Conservation (phyloP, 2,329 filamentous ascomycete species). For the Aspergillus aculeatinus region DNA sequence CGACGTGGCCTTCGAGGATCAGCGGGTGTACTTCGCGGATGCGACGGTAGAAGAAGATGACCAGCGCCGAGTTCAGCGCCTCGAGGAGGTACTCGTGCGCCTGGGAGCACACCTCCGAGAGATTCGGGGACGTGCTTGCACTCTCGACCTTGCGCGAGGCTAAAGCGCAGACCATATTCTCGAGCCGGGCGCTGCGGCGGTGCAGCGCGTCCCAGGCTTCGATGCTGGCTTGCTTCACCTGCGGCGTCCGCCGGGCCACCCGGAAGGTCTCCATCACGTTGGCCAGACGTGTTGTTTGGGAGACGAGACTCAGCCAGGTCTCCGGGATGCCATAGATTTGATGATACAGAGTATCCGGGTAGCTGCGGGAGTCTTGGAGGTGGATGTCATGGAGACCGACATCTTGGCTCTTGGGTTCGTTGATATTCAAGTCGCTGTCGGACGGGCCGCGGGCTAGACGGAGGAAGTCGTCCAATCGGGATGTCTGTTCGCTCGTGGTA, state of each 20-base stretch:
- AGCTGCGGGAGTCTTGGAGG: slow-evolving; percentile 36
- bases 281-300: slow-evolving; percentile 45
- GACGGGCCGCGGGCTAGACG: slow-evolving; percentile 34
- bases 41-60: slow-evolving; percentile 46
- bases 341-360: slow-evolving; percentile 38
- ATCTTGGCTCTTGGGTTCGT: slow-evolving; percentile 37
- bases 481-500: slow-evolving; percentile 20
- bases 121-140: slow-evolving; percentile 13
- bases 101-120: slow-evolving; percentile 12
- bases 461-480: slow-evolving; percentile 42
- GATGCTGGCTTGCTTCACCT: slow-evolving; percentile 10
- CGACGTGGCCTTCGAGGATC: slow-evolving; percentile 41
- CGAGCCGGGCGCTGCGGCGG: slow-evolving; percentile 28
- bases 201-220: slow-evolving; percentile 32
- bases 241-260: slow-evolving; percentile 17
- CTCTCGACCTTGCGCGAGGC: slow-evolving; percentile 25
- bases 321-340: slow-evolving; percentile 47
- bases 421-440: slow-evolving; percentile 41
- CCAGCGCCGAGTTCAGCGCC: slow-evolving; percentile 41
- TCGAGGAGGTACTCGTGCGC: slow-evolving; percentile 36
- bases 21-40: slow-evolving; percentile 41
- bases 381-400: slow-evolving; percentile 42
- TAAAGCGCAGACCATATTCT: slow-evolving; percentile 33
- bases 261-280: slow-evolving; percentile 35
- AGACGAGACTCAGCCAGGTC: slow-evolving; percentile 46